Evolutionary conservation across 2,329 filamentous ascomycete species (phyloP).

Genomic region (Fulvia fulva): DNA sequence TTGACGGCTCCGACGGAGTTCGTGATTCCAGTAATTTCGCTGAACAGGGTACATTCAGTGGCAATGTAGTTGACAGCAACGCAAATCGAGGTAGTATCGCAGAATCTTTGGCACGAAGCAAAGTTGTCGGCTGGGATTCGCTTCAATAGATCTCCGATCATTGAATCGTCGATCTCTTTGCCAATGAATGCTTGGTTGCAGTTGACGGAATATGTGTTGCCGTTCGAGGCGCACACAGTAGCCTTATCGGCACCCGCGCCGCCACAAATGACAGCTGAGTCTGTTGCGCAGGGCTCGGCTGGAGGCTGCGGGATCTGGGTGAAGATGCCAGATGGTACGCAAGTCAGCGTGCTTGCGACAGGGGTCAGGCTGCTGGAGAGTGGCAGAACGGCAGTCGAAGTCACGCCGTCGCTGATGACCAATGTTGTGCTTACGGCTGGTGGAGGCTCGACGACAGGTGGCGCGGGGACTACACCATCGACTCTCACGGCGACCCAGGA

Average conservation of each 20-base stretch:
- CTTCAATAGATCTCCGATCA: conserved; percentile 2
- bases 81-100: conserved; percentile 26
- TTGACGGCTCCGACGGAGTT: conserved; percentile 22
- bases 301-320: not conserved
- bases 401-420: not conserved
- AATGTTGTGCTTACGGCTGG: not conserved
- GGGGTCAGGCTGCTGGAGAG: not conserved
- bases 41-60: conserved; percentile 30
- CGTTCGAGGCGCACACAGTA: not conserved
- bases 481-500: not conserved
- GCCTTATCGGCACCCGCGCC: not conserved
- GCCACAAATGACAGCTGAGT: not conserved
- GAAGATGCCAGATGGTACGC: not conserved
- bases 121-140: conserved; percentile 14
- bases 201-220: not conserved
- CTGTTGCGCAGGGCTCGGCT: not conserved
- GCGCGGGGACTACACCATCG: not conserved
- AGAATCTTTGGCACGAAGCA: conserved; percentile 19
- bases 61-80: conserved; percentile 29
- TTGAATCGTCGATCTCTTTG: not conserved
- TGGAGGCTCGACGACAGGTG: not conserved
- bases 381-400: not conserved
- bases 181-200: conserved; percentile 1
- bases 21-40: conserved; percentile 25
- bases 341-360: not conserved